phyloP scores from a whole-genome alignment of 495 filamentous ascomycete genomes.

The Aspergillus haitiensis region DNA sequence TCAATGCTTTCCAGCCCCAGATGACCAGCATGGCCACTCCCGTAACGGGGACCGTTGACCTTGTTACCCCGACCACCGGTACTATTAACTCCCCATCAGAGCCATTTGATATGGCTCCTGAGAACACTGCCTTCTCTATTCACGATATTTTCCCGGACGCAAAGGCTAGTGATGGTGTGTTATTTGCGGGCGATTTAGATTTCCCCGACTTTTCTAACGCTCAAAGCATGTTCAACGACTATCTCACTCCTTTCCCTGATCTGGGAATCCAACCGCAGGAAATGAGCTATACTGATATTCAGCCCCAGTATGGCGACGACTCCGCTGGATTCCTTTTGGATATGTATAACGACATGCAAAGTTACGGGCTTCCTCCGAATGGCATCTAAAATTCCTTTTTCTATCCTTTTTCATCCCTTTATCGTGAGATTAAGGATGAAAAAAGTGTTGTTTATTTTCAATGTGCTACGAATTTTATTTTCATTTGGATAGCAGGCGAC shows the following conservation, averaged over 20 bases:
- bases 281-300: slow-evolving; percentile 13
- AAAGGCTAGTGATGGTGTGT: slow-evolving; percentile 17
- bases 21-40: slow-evolving; percentile 14
- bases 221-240: slow-evolving; percentile 18
- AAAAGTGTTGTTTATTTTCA: slow-evolving; percentile 9
- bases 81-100: slow-evolving; percentile 19
- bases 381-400: slow-evolving; percentile 9
- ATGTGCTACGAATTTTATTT: slow-evolving; percentile 19
- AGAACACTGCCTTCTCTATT: slow-evolving; percentile 12
- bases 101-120: slow-evolving; percentile 12
- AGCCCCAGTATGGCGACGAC: slow-evolving; percentile 15
- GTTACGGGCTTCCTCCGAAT: slow-evolving; percentile 15
- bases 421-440: slow-evolving; percentile 3
- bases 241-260: slow-evolving; percentile 8
- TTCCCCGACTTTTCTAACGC: slow-evolving; percentile 15
- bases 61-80: slow-evolving; percentile 16
- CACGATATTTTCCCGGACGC: slow-evolving; percentile 19
- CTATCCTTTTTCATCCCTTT: neutral
- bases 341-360: slow-evolving; percentile 20
- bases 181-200: slow-evolving; percentile 15
- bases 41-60: slow-evolving; percentile 11
- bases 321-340: slow-evolving; percentile 17
- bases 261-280: slow-evolving; percentile 13
- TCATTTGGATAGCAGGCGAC: slow-evolving; percentile 8
- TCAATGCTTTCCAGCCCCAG: slow-evolving; percentile 15